Evolutionary conservation across 2,329 filamentous ascomycete genomes (phyloP).

Genomic region (Fusarium nurragi): DNA sequence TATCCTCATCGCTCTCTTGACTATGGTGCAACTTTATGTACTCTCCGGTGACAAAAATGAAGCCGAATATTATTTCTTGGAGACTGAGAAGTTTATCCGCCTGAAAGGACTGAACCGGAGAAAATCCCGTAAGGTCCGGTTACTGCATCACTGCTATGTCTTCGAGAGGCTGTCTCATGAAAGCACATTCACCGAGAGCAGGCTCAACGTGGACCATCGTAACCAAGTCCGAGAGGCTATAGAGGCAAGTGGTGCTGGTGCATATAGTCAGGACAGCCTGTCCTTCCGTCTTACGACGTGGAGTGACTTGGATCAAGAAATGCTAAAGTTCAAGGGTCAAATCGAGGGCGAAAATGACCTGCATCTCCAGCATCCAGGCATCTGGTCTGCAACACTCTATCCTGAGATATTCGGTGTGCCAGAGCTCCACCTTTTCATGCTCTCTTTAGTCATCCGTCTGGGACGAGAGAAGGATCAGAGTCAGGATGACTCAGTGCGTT

Average conservation of each 20-base stretch:
- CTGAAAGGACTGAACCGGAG: slow-evolving; percentile 19
- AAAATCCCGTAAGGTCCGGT: slow-evolving; percentile 28
- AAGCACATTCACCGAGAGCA: slow-evolving; percentile 13
- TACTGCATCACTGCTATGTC: slow-evolving; percentile 28
- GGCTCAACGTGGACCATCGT: slow-evolving; percentile 12
- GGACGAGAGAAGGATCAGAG: slow-evolving; percentile 10
- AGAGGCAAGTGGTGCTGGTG: slow-evolving; percentile 23
- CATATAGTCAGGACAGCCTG: slow-evolving; percentile 14
- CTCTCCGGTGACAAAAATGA: slow-evolving; percentile 19
- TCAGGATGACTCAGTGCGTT: background rate
- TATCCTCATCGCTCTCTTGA: slow-evolving; percentile 31
- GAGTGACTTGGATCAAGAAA: slow-evolving; percentile 26
- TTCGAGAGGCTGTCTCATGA: slow-evolving; percentile 25
- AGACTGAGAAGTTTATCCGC: slow-evolving; percentile 33
- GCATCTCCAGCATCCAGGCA: slow-evolving; percentile 22
- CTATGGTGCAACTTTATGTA: slow-evolving; percentile 25
- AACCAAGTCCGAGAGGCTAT: slow-evolving; percentile 19
- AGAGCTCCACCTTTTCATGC: slow-evolving; percentile 26
- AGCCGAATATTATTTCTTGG: slow-evolving; percentile 30
- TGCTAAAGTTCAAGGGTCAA: slow-evolving; percentile 16
- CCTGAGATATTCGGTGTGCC: slow-evolving; percentile 33
- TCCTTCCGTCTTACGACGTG: slow-evolving; percentile 19
- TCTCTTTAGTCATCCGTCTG: slow-evolving; percentile 25
- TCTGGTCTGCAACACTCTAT: slow-evolving; percentile 31
- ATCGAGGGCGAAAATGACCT: slow-evolving; percentile 33